A percentile compares a stretch with the other conserved stretches of the same genome.
phyloP scores from a whole-genome alignment of 345 rosid genomes.

The Diplotaxis tenuifolia region DNA sequence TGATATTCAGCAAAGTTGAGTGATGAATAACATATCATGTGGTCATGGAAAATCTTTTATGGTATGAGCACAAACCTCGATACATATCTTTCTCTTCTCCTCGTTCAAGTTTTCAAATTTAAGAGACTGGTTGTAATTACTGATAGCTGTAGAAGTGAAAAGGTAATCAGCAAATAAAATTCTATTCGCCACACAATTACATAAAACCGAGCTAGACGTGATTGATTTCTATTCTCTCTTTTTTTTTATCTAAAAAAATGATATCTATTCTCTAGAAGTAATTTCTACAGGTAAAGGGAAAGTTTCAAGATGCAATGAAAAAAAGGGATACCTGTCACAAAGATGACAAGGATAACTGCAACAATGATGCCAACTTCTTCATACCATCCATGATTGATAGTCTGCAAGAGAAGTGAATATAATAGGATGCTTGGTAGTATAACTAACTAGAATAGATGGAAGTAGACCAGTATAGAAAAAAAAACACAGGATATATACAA shows the following conservation, averaged over 20 bases:
- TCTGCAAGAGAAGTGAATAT: not conserved
- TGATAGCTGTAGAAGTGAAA: not conserved
- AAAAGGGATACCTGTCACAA: slow-evolving; percentile 3
- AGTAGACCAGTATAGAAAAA: not conserved
- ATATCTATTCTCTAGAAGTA: too few species aligned
- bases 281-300: not conserved
- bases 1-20: not conserved
- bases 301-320: not conserved
- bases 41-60: not conserved
- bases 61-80: not conserved
- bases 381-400: slow-evolving; percentile 3
- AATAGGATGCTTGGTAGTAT: not conserved
- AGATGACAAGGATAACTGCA: not conserved
- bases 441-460: not conserved
- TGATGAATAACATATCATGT: not conserved
- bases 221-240: not conserved
- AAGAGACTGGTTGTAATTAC: not conserved
- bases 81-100: not conserved
- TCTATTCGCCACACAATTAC: not conserved
- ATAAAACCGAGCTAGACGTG: not conserved
- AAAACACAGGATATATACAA: not conserved
- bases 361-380: not conserved
- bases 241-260: too few species aligned
- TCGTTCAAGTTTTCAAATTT: not conserved
- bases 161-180: not conserved